Base-by-base conservation (phyloP, 495 filamentous ascomycete genomes). In the Darksidea phi region DNA sequence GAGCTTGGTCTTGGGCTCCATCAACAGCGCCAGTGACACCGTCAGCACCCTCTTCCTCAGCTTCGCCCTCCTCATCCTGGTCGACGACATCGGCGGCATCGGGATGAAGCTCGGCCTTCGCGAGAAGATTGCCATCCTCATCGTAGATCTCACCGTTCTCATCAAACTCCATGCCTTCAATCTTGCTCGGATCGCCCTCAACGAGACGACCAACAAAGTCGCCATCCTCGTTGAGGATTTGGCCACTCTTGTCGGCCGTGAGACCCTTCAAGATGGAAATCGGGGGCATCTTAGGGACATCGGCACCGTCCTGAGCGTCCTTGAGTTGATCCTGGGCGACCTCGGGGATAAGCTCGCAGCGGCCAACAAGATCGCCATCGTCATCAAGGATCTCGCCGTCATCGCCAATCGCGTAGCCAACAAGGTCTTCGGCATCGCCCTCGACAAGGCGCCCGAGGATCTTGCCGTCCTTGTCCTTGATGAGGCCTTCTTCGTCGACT, bases 371-470 rank as follows among this genome's bases (percentile, higher is more conserved):
- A 59, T 87, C 82, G 13, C 85, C 85, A 34, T 85, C 83, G 32
- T 86, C 80, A 55, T 87, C 84, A 15, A 87, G 74, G 43, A 86
- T 84, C 65, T 85, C 82, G 17, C 84, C 84, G 5, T 83, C 78
- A 12, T 86, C 83, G 46, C 83, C 82, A 43, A 85, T 77, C 1
- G 75, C 76, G 65, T 81, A 80, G 8, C 83, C 85, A 15, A 78
- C 79, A 36, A 87, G 78, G 60, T 85, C 83, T 61, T 84, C 77
- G 1, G 83, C 79, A 28, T 85, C 77, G 15, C 84, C 84, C 61
- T 87, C 84, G 15, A 79, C 78, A 20, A 86, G 77, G 21, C 78
- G 77, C 43, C 84, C 85, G 21, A 86, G 65, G 8, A 79, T 61
- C 37, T 80, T 79, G 46, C 84, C 84, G 54, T 81, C 79, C 12